Evolutionary conservation across 1,284 basidiomycete genomes (phyloP), one percentile per base, ranked within the genome.

Genomic region (Anthracocystis panici-leucophaei): DNA sequence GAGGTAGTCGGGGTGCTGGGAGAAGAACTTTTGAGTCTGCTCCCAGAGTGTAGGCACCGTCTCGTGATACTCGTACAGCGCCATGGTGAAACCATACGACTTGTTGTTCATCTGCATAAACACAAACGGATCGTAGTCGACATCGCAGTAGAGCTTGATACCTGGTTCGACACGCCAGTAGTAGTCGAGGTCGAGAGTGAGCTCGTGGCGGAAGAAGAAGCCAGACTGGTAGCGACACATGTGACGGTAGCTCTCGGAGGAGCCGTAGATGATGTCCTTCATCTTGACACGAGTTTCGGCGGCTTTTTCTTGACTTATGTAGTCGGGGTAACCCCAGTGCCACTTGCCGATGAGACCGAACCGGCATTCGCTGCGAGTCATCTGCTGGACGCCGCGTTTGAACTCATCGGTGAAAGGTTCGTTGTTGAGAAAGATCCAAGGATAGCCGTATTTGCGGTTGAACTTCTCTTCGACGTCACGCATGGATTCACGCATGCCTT

Each of bases 151-250:
- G 82, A 90, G 92, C 81, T 90, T 89, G 72, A 93, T 90, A 51
- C 89, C 89, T 1, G 92, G 92, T 88, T 90, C 89, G 85, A 93
- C 90, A 82, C 91, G 91, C 95, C 95, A 97, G 87, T 97, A 97
- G 87, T 95, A 98, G 80, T 91, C 92, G 86, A 92, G 94, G 56
- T 90, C 88, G 72, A 91, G 89, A 42, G 96, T 80, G 33, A 85
- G 74, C 1, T 63, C 65, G 56, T 85, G 83, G 29, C 55, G 68
- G 50, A 46, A 62, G 84, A 90, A 85, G 86, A 94, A 94, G 46
- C 94, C 94, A 64, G 93, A 94, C 86, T 97, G 95, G 88, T 91
- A 98, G 21, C 96, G 91, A 84, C 95, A 97, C 88, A 84, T 86
- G 82, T 88, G 88, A 27, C 88, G 84, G 74, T 89, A 89, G 18